phyloP scores from a whole-genome alignment of 805 yeast genomes.

The Tetrapisispora iriomotensis region DNA sequence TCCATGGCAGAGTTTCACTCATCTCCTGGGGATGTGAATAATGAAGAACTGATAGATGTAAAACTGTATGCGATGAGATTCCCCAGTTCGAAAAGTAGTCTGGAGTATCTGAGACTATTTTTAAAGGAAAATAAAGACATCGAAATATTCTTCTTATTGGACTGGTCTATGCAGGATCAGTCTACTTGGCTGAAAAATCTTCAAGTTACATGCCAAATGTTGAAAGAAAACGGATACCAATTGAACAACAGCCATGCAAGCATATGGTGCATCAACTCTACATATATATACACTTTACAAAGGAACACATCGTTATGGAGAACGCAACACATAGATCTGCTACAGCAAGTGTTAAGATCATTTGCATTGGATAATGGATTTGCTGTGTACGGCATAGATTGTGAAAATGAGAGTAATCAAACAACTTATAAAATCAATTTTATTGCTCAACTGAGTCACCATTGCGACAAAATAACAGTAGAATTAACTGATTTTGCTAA shows the following conservation, averaged over 20 bases:
- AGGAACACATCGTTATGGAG: constrained; percentile 15
- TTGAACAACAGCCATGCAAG: neutral
- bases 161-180: constrained; percentile 18
- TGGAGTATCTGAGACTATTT: constrained; percentile 1
- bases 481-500: constrained; percentile 16
- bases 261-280: constrained; percentile 12
- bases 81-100: neutral
- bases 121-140: neutral
- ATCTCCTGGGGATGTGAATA: neutral
- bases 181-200: constrained; percentile 15
- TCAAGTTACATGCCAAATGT: constrained; percentile 1
- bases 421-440: neutral
- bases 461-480: neutral
- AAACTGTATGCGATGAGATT: neutral
- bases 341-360: constrained; percentile 19
- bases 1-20: neutral
- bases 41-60: neutral
- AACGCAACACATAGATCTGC: constrained; percentile 15
- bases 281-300: constrained; percentile 12
- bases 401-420: neutral
- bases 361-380: constrained; percentile 10
- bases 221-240: constrained; percentile 1
- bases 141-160: constrained; percentile 13
- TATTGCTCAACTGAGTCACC: constrained; percentile 1
- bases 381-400: constrained; percentile 9